phyloP scores from a whole-genome alignment of 2,329 filamentous ascomycete species.

The Diaporthe ilicicola region DNA sequence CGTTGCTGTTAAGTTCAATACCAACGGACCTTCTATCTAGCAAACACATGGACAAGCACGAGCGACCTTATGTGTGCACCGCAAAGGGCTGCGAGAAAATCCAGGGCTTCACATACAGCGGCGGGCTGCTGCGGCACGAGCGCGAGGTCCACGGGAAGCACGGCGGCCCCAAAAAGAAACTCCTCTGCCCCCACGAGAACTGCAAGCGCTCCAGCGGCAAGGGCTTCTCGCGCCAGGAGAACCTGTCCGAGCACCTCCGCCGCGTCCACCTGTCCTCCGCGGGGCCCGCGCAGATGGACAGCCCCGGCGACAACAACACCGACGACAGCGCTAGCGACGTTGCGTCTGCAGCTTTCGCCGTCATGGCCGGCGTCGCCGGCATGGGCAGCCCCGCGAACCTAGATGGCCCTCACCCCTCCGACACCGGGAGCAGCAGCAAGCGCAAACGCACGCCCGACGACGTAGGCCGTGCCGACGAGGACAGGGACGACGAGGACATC shows the following conservation, averaged over 20 bases:
- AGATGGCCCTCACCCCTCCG: slow-evolving; percentile 24
- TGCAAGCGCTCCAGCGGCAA: slow-evolving; percentile 91
- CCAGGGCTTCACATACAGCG: slow-evolving; percentile 93
- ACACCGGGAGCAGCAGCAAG: slow-evolving; percentile 54
- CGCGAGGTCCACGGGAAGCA: slow-evolving; percentile 93
- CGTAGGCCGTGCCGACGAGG: neutral
- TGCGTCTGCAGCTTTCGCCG: slow-evolving; percentile 38
- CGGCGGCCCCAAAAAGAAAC: slow-evolving; percentile 84
- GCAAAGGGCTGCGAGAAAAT: slow-evolving; percentile 89
- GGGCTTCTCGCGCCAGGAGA: slow-evolving; percentile 93
- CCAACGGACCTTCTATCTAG: slow-evolving; percentile 51
- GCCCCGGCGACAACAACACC: slow-evolving; percentile 46
- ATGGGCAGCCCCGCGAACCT: slow-evolving; percentile 25
- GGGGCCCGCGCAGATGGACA: slow-evolving; percentile 37
- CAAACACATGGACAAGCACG: slow-evolving; percentile 99
- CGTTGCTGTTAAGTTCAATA: slow-evolving; percentile 15
- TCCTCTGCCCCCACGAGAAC: slow-evolving; percentile 85
- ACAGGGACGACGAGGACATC: slow-evolving; percentile 54
- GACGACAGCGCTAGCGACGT: slow-evolving; percentile 59
- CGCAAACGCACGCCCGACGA: slow-evolving; percentile 53
- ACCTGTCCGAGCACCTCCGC: slow-evolving; percentile 90
- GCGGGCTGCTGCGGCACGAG: slow-evolving; percentile 87
- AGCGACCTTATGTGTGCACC: slow-evolving; percentile 87
- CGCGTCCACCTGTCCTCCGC: slow-evolving; percentile 74
- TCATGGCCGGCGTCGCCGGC: neutral